Evolutionary conservation across 2,329 filamentous ascomycete genomes (phyloP), one percentile per base, ranked within the genome.

Genomic region (Xylaria sp.): DNA sequence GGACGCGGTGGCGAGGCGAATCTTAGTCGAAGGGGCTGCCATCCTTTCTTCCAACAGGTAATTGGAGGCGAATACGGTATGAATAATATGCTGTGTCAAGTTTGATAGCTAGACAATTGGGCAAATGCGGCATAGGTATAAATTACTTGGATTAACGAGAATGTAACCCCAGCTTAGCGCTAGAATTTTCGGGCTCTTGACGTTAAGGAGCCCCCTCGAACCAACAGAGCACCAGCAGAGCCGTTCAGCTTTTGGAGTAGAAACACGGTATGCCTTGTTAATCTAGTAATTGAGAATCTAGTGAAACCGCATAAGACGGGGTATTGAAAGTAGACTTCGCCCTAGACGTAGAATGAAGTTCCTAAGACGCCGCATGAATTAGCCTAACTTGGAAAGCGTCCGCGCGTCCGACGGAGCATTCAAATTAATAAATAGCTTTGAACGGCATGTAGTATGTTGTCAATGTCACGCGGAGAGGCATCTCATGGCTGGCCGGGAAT

Each of bases 1-100:
- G 0, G 87, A 87, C 57, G 85, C 82, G 2, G 86, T 87, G 17
- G 83, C 86, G 5, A 88, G 79, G 55, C 86, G 83, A 73, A 88
- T 84, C 60, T 64, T 73, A 1, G 67, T 66, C 54, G 65, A 51
- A 10, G 70, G 49, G 42, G 55, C 57, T 31, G 70, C 25, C 65
- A 67, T 66, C 25, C 15, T 61, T 47, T 25, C 54, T 44, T 22
- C 22, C 20, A 3, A 17, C 33, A 38, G 22, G 39, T 42, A 47
- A 36, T 50, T 7, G 33, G 33, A 45, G 2, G 10, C n/a, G 42
- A 59, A 3, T 25, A 2, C 22, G 29, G 10, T 15, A 31, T 15
- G 1, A 51, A 42, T 13, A 10, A 7, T 31, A 51, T 38, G 25
- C 44, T 38, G 33, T 49, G 36, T 22, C 13, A 36, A 33, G 45